These are phyloP conservation scores for Lenzites betulinus DNA, from an alignment of 768 basidiomycete genomes.

Conservation along the genomic window DNA sequence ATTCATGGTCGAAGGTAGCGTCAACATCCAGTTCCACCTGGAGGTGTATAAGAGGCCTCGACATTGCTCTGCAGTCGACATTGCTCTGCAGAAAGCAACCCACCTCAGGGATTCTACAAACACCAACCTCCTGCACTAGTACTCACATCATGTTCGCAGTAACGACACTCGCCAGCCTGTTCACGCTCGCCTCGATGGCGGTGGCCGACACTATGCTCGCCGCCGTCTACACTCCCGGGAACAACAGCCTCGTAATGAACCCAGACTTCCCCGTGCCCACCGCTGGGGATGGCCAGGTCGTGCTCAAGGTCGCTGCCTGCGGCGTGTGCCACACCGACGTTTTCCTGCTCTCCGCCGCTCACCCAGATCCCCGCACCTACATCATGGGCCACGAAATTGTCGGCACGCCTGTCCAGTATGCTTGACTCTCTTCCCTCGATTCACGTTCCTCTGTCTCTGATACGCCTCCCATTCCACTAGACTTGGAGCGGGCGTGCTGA, in stretches of 20 bases:
- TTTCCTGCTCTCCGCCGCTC: constrained; percentile 7
- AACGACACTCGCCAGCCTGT: not conserved
- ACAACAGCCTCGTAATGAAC: not conserved
- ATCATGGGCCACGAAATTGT: not conserved
- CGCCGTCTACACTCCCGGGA: not conserved
- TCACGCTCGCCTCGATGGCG: not conserved
- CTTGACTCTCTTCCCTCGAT: no score
- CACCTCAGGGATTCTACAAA: no score
- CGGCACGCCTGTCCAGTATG: not conserved
- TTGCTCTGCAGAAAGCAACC: no score
- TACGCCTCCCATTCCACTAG: not conserved
- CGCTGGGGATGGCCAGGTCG: constrained; percentile 9
- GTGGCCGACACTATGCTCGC: not conserved
- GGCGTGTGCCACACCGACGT: constrained; percentile 19
- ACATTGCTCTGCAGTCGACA: no score
- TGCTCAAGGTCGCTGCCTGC: constrained; percentile 16
- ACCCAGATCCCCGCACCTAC: no score
- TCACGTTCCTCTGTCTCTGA: no score
- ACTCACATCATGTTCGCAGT: not conserved
- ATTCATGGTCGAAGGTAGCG: no score
- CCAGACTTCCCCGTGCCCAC: not conserved
- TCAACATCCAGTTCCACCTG: no score
- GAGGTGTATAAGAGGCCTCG: no score
- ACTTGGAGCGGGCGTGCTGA: not conserved
- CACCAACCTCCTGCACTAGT: not conserved